phyloP scores from a whole-genome alignment of 2,329 filamentous ascomycete genomes.

The Aspergillus chevalieri region DNA sequence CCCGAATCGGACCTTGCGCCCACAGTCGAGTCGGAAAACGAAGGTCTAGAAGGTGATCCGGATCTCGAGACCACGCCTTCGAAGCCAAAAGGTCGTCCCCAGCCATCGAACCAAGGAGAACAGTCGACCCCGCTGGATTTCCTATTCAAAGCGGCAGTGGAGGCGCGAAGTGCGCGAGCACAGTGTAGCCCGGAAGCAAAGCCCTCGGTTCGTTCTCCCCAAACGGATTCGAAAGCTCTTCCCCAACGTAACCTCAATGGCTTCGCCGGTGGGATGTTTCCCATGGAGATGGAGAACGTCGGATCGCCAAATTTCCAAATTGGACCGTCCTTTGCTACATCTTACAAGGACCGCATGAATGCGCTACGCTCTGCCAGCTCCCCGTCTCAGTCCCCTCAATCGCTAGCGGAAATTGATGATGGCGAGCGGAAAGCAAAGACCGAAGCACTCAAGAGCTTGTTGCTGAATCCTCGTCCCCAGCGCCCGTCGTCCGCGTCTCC shows the following conservation, averaged over 20 bases:
- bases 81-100: constrained; percentile 37
- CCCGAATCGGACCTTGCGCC: constrained; percentile 51
- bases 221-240: constrained; percentile 31
- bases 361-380: constrained; percentile 34
- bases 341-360: constrained; percentile 43
- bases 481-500: constrained; percentile 28
- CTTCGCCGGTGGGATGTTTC: constrained; percentile 54
- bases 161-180: constrained; percentile 52
- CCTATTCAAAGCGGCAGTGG: constrained; percentile 80
- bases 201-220: constrained; percentile 48
- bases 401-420: constrained; percentile 25
- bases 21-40: constrained; percentile 33
- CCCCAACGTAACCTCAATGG: constrained; percentile 41
- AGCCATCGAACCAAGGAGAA: constrained; percentile 35
- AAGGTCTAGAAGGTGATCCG: constrained; percentile 29
- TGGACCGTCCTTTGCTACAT: constrained; percentile 62
- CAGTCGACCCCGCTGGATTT: constrained; percentile 75
- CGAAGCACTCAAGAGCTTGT: constrained; percentile 40
- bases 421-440: constrained; percentile 38
- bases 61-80: constrained; percentile 37
- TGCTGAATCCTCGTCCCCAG: constrained; percentile 39
- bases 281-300: constrained; percentile 62
- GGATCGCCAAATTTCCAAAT: constrained; percentile 48
- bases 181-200: constrained; percentile 38
- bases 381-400: constrained; percentile 18